phyloP scores from a whole-genome alignment of 2,329 filamentous ascomycete species.

The Thelonectria discophora region DNA sequence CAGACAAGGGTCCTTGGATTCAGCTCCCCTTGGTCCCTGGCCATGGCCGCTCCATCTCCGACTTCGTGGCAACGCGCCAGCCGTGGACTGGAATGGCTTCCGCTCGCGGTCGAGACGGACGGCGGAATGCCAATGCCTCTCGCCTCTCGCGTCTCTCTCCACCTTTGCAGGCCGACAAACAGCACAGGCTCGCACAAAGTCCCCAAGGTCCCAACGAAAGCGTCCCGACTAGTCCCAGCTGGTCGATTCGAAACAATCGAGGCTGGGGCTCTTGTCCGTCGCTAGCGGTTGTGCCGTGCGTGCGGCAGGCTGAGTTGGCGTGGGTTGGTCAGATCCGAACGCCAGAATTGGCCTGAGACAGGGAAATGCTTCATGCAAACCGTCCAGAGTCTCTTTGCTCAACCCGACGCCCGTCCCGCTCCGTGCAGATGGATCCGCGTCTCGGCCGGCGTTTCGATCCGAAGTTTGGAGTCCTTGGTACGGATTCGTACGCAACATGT shows the following conservation, averaged over 20 bases:
- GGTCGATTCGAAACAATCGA: slow-evolving; percentile 18
- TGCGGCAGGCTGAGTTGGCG: slow-evolving; percentile 27
- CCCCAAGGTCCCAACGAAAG: not conserved
- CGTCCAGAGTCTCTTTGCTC: slow-evolving; percentile 5
- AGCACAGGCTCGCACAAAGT: slow-evolving; percentile 1
- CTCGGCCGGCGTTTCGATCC: slow-evolving; percentile 8
- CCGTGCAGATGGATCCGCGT: slow-evolving; percentile 9
- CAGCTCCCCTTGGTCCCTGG: slow-evolving; percentile 1
- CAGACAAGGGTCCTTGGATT: slow-evolving; percentile 10
- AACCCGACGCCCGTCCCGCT: slow-evolving; percentile 12
- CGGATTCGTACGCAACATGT: not conserved
- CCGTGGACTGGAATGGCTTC: slow-evolving; percentile 5
- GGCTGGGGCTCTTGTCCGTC: slow-evolving; percentile 14
- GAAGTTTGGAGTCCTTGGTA: not conserved
- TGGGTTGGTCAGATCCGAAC: slow-evolving; percentile 17
- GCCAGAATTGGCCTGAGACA: slow-evolving; percentile 35
- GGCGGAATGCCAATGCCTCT: slow-evolving; percentile 10
- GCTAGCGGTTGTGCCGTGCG: slow-evolving; percentile 18
- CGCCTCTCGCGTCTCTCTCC: slow-evolving; percentile 2
- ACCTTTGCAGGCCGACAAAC: too few relatives aligned
- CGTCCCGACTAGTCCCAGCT: slow-evolving; percentile 4
- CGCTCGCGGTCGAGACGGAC: slow-evolving; percentile 8
- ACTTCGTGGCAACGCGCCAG: slow-evolving; percentile 10
- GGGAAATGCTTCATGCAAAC: slow-evolving; percentile 16
- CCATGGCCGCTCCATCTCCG: slow-evolving; percentile 7